Base-by-base conservation (phyloP, 192 early-diverging fungal species). In the Linnemannia schmuckeri region DNA sequence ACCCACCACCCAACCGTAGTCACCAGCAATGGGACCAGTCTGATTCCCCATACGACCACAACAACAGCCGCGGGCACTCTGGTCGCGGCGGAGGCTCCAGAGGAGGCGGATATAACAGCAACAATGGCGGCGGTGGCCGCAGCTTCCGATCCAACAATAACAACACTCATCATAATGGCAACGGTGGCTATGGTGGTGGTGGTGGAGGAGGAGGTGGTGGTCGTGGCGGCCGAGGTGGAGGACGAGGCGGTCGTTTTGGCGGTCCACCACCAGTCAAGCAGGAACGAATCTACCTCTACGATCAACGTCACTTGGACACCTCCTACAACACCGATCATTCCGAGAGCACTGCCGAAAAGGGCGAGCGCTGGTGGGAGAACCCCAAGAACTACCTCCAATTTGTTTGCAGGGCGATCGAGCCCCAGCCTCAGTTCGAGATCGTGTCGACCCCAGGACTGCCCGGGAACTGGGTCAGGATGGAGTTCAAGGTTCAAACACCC, bases 301-400 rank as follows among this genome's bases (percentile, higher is more conserved):
- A 87, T 37, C 85, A 87, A 41, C 75, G 66, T n/a, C 85, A 87
- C 73, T 79, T 87, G 22, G 84, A 87, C 35, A 78, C 70, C 4
- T 78, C 79, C 61, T 87, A 87, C 66, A 78, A 87, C 55, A 81
- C 79, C 37, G 76, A 87, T 30, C 84, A 81, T 30, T 57, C 74
- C 1, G 66, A 66, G 6, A 81, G 79, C 38, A 78, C 72, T 4
- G 84, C 84, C 10, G 84, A 87, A 61, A 87, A 87, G 46, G 84
- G 84, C 49, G 84, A 87, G 35, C 84, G 84, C 46, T 87, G 84
- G 84, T 87, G 84, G 84, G 84, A 87, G 4, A 87, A 87, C 42
- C 84, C 84, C 6, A 87, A 87, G 74, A 87, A 87, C 76, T 87
- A 72, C 37, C 75, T 87, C 41, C 84, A 87, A 52, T 87, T 80